A percentile compares a stretch with the other conserved stretches of the same genome.
Conservation (phyloP, 768 basidiomycete species). For the Cubamyces lactineus region DNA sequence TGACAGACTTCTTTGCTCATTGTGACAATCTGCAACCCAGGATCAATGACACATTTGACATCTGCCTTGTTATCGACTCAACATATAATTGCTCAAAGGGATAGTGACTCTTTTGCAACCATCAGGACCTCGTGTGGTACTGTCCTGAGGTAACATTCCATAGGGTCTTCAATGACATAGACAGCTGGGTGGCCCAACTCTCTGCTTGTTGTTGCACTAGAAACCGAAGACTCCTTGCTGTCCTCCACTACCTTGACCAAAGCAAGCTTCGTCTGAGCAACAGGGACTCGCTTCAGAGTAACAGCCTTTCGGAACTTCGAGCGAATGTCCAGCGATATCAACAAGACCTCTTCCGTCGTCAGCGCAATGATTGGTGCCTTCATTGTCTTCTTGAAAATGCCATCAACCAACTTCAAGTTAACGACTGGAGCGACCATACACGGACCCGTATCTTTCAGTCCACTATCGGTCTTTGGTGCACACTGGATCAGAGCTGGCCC, state of each 20-base stretch:
- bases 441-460: too few relatives aligned
- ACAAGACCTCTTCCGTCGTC: not conserved
- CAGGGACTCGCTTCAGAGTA: not conserved
- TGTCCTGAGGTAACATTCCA: not conserved
- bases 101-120: not conserved
- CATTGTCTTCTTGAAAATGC: not conserved
- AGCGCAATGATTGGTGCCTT: not conserved
- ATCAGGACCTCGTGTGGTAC: not conserved
- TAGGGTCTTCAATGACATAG: conserved; percentile 26
- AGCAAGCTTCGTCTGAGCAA: not conserved
- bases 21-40: not conserved
- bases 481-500: too few relatives aligned
- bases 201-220: conserved; percentile 24
- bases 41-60: not conserved
- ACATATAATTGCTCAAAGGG: not conserved
- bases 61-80: not conserved
- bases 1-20: not conserved
- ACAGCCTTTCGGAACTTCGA: not conserved
- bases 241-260: not conserved
- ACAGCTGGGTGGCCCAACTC: conserved; percentile 12
- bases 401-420: not conserved
- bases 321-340: conserved; percentile 30
- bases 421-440: too few relatives aligned
- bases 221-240: not conserved
- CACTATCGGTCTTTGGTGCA: too few relatives aligned